Evolutionary conservation across 1,139 yeast genomes (phyloP), one percentile per base, ranked within the genome.

Genomic region (Saccharomyces hybrid): DNA sequence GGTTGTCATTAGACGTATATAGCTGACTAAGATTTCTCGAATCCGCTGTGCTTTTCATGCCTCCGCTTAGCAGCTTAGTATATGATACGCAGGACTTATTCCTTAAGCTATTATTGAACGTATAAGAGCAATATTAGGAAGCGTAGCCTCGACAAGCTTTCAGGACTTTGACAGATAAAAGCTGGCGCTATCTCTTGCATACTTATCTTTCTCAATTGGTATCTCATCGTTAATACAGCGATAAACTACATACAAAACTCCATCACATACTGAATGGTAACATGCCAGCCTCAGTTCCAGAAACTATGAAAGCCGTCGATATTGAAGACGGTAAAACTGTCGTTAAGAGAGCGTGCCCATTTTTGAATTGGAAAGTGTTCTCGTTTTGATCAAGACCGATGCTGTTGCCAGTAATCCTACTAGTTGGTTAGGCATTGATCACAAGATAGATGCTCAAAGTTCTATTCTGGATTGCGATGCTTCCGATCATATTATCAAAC

Each of bases 401-500:
- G 85, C 91, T 2, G 77, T 70, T 53, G 90, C 89, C 3, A 75
- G 79, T 46, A 87, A 87, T 65, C 95, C 95, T 49, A 81, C 88
- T 14, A 95, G 87, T 66, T 85, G 86, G 86, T 84, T 84, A 63
- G 86, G 83, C 61, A 65, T 77, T 47, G 74, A 64, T 5, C 66
- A 55, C 51, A 64, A 72, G 6, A 63, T 73, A 56, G 78, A 77
- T 26, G 64, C 70, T 0, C 72, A 75, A 47, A 87, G 84, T 24
- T 67, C 75, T 38, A 75, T 79, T 51, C 65, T 73, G 19, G 88
- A 88, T 14, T 74, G 82, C 51, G 88, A 83, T 62, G 78, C 76
- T 34, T 71, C 85, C 50, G 95, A 95, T 53, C 71, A 71, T 21
- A 83, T 86, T 48, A 77, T 73, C 28, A 74, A 76, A 47, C 77